Evolutionary conservation across 352 stramenopile species (phyloP).

Genomic region (Phytophthora pisi): DNA sequence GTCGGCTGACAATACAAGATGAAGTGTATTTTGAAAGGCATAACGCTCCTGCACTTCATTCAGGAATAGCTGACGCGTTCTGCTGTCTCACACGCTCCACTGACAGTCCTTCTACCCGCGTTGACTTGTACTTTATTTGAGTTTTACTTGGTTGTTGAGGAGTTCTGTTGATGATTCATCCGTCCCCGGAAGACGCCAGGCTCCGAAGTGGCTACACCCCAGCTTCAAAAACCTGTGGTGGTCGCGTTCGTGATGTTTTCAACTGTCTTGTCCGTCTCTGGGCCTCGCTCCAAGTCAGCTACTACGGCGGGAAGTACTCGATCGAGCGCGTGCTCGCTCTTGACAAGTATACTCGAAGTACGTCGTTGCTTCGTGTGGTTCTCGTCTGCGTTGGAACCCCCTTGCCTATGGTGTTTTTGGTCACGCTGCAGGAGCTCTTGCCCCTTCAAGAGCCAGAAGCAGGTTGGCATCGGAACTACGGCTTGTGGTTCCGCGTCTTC

Average conservation of each 20-base stretch:
- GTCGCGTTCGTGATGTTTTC: background rate
- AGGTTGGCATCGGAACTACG: constrained; percentile 23
- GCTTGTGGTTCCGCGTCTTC: constrained; percentile 22
- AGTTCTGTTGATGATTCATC: background rate
- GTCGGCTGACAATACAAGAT: background rate
- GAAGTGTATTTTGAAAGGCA: background rate
- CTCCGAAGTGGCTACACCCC: background rate
- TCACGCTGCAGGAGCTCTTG: constrained; percentile 19
- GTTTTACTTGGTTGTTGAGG: background rate
- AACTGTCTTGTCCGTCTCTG: constrained; percentile 4
- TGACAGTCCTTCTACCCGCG: background rate
- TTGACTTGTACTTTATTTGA: background rate
- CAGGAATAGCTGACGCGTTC: background rate
- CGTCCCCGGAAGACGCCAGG: background rate
- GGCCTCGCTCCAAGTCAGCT: constrained; percentile 22
- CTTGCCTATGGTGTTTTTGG: constrained; percentile 14
- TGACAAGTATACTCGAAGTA: constrained; percentile 13
- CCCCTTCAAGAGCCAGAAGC: constrained; percentile 23
- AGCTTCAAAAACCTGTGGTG: background rate
- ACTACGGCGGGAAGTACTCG: constrained; percentile 30
- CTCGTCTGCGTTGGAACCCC: constrained; percentile 18
- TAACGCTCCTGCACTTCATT: background rate
- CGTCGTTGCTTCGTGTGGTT: constrained; percentile 16
- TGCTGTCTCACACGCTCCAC: background rate
- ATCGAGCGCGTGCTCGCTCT: constrained; percentile 23